A percentile compares a stretch with the other conserved stretches of the same genome.
Conservation (phyloP, 495 filamentous ascomycete genomes). For the Venustampulla echinocandica region DNA sequence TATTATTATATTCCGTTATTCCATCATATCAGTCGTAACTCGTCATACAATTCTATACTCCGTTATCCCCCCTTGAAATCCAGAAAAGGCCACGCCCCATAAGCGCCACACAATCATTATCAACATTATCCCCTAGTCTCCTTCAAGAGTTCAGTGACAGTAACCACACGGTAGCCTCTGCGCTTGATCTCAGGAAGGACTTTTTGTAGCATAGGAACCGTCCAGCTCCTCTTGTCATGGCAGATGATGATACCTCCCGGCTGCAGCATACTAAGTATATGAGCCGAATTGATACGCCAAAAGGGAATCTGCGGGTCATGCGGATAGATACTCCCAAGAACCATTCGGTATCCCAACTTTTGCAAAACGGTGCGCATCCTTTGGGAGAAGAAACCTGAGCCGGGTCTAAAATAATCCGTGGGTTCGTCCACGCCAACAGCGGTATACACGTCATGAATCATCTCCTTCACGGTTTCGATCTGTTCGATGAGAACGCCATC, state of each 20-base stretch:
- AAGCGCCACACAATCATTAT: no score
- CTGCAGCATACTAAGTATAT: not conserved
- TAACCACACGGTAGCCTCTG: not conserved
- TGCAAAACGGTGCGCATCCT: not conserved
- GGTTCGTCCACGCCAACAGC: no score
- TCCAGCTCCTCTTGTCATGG: not conserved
- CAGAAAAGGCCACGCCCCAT: no score
- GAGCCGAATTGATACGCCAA: not conserved
- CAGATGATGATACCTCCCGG: not conserved
- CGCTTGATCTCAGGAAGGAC: not conserved
- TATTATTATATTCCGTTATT: no score
- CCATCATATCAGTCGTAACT: no score
- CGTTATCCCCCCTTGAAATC: no score
- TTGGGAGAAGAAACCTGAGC: not conserved
- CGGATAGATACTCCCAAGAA: not conserved
- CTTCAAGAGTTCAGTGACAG: not conserved
- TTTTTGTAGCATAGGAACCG: not conserved
- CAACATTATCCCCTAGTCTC: no score
- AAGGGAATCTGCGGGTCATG: not conserved
- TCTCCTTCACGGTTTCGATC: not conserved
- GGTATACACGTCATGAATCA: not conserved
- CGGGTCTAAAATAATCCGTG: not conserved
- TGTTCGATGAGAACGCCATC: not conserved
- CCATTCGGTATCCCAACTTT: not conserved
- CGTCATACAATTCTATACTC: no score